Conservation (phyloP, 2,329 filamentous ascomycete genomes). For the Colletotrichum horii region DNA sequence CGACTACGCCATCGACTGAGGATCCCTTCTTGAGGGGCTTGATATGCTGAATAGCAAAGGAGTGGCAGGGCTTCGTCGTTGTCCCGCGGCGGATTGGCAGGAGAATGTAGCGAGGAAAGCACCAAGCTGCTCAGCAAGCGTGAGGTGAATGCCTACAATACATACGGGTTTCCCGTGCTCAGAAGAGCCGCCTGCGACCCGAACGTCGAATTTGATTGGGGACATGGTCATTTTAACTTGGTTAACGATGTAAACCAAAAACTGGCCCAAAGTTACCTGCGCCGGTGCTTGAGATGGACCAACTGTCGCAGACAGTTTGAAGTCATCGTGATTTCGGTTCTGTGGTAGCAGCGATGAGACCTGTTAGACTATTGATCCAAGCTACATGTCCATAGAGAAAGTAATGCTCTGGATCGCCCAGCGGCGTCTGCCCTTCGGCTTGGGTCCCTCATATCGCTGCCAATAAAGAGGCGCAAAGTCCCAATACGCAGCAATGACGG, state of each 20-base stretch:
- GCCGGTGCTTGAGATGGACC: not conserved
- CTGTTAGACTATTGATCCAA: not conserved
- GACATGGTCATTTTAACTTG: not conserved
- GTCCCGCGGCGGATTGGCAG: fast-evolving
- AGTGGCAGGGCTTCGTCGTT: not conserved
- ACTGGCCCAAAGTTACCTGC: not conserved
- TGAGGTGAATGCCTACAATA: fast-evolving
- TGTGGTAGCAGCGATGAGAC: not conserved
- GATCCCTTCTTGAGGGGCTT: not conserved
- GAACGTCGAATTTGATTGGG: fast-evolving
- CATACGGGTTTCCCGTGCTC: not conserved
- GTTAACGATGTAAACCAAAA: not conserved
- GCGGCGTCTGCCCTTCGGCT: not conserved
- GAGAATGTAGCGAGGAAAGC: not conserved
- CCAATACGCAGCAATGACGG: not conserved
- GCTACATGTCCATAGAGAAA: not conserved
- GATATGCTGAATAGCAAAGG: not conserved
- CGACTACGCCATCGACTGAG: too few species aligned
- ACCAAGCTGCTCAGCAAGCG: too few species aligned
- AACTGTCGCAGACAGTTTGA: not conserved
- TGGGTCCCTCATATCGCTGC: not conserved
- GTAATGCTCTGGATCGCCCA: not conserved
- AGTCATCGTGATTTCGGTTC: not conserved
- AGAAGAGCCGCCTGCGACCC: not conserved
- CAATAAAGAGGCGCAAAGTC: not conserved